Conservation (phyloP, 1,139 yeast species). For the Yamadazyma aaseri region DNA sequence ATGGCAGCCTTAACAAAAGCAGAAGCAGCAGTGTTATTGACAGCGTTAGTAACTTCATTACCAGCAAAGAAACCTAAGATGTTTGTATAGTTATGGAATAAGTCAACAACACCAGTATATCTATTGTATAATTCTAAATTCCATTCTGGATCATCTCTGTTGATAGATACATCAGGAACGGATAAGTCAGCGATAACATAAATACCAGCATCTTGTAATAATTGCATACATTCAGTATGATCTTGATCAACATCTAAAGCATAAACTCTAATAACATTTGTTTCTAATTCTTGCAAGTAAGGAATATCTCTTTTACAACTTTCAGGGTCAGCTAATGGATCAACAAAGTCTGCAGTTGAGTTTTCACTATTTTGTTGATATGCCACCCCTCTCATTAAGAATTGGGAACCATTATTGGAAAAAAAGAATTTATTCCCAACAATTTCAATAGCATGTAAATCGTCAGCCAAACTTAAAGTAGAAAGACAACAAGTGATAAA, state of each 20-base stretch:
- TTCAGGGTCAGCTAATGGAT: slow-evolving; percentile 72
- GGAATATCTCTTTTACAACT: slow-evolving; percentile 79
- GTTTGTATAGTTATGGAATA: slow-evolving; percentile 78
- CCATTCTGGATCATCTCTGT: slow-evolving; percentile 77
- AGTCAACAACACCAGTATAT: slow-evolving; percentile 80
- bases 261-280: slow-evolving; percentile 73
- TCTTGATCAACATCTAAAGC: slow-evolving; percentile 69
- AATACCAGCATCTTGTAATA: slow-evolving; percentile 84
- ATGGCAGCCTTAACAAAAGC: slow-evolving; percentile 91
- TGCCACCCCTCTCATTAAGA: slow-evolving; percentile 77
- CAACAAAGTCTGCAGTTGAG: slow-evolving; percentile 50
- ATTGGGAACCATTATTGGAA: slow-evolving; percentile 76
- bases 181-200: slow-evolving; percentile 86
- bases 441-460: slow-evolving; percentile 50
- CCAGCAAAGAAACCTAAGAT: slow-evolving; percentile 91
- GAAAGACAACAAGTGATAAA: slow-evolving; percentile 9
- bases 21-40: slow-evolving; percentile 55
- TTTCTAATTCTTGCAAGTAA: slow-evolving; percentile 70
- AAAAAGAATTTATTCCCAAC: slow-evolving; percentile 77
- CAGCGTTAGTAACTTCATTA: slow-evolving; percentile 72
- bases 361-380: slow-evolving; percentile 70
- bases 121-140: slow-evolving; percentile 64
- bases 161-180: slow-evolving; percentile 72
- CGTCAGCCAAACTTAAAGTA: slow-evolving; percentile 11
- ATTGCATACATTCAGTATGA: slow-evolving; percentile 87